Percentiles rank a stretch among this genome's conserved stretches.
phyloP scores from a whole-genome alignment of 2,329 filamentous ascomycete species.

The Talaromyces sp. region DNA sequence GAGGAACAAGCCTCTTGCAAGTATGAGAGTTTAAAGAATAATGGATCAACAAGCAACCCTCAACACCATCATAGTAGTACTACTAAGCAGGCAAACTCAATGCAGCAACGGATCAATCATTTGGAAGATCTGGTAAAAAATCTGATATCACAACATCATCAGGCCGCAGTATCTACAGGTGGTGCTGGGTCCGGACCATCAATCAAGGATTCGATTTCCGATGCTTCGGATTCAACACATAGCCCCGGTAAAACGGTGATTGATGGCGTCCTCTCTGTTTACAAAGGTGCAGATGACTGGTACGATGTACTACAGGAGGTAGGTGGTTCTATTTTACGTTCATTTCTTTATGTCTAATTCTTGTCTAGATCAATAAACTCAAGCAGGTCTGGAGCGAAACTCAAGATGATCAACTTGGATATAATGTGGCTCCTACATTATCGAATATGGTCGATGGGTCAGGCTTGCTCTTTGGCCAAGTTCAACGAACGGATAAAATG shows the following conservation, averaged over 20 bases:
- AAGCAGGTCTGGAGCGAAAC: conserved; percentile 14
- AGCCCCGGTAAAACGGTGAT: conserved; percentile 9
- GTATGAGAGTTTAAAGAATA: conserved; percentile 61
- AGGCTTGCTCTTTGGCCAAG: conserved; percentile 71
- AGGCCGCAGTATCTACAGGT: background rate
- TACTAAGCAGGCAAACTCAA: conserved; percentile 60
- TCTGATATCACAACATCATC: conserved; percentile 54
- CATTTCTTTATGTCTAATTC: background rate
- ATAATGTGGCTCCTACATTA: background rate
- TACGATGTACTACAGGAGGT: conserved; percentile 15
- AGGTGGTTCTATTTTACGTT: background rate
- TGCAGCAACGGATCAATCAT: conserved; percentile 96
- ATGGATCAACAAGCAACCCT: conserved; percentile 40
- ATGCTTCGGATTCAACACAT: conserved; percentile 1
- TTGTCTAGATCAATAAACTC: conserved; percentile 11
- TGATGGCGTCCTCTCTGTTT: conserved; percentile 13
- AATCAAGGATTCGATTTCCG: background rate
- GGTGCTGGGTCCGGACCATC: background rate
- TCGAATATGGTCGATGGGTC: conserved; percentile 54
- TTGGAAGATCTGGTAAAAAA: conserved; percentile 87
- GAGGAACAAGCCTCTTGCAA: conserved; percentile 65
- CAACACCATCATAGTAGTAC: conserved; percentile 48
- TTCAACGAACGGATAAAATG: conserved; percentile 62
- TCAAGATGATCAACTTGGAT: conserved; percentile 9
- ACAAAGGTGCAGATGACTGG: conserved; percentile 14